Base-by-base conservation (phyloP, 768 basidiomycete genomes). In the Gyrodon lividus region DNA sequence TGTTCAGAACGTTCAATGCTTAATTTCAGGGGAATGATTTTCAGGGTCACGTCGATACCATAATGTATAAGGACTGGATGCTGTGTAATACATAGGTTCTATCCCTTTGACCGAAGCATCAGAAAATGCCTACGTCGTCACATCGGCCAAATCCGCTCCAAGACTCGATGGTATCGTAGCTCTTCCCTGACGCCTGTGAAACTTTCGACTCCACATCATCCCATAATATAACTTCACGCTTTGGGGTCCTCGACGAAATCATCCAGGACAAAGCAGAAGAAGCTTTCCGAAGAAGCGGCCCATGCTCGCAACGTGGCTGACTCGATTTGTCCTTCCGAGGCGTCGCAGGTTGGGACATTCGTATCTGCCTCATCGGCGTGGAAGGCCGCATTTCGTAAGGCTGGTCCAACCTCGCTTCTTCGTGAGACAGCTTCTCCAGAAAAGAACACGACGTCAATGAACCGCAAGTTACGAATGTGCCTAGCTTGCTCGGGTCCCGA, bases 101-200 rank as follows among this genome's bases (percentile, higher is more conserved):
- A 3, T n/a, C 45, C 34, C 14, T 24, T 41, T 34, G 43, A 46
- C 39, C 23, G 46, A 43, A 58, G 55, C 48, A 56, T 46, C 13
- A 10, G 9, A n/a, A 28, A 31, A 24, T 8, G 5, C 28, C 6
- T 28, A 9, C 40, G 19, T 2, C 4, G 13, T 28, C 42, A n/a
- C n/a, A 24, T 50, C 43, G 52, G 17, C 46, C 19, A 31, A 13
- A 19, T 41, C 59, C 58, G n/a, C 59, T 48, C 74, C 74, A 75
- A 30, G 70, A 74, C 49, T 74, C 70, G 28, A 74, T 75, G 31
- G 57, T 73, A 52, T 72, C 70, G 28, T 60, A 60, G 48, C 61
- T 66, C 41, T 46, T 47, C 8, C 31, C 31, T 37, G 56, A 34
- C 37, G 46, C 42, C 28, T 48, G 52, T 30, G 58, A 54, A 52